A percentile compares a stretch with the other conserved stretches of the same genome.
Evolutionary conservation across 1,284 basidiomycete species (phyloP).

Genomic region (Malassezia pachydermatis): DNA sequence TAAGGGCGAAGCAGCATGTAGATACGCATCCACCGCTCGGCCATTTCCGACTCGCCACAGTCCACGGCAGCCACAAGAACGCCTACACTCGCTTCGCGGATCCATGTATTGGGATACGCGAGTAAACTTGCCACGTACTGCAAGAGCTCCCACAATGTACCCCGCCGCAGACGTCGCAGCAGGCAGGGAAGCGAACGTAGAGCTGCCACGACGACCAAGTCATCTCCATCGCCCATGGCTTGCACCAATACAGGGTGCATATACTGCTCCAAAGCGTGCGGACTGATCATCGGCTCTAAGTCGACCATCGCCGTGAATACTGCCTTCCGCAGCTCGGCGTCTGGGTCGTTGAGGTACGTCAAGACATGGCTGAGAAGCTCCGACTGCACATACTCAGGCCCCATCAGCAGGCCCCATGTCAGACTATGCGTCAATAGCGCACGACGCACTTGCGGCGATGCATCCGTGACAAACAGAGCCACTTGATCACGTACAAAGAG

Average conservation of each 20-base stretch:
- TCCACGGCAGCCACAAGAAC: constrained; percentile 75
- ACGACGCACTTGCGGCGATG: constrained; percentile 54
- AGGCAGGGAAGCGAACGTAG: constrained; percentile 72
- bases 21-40: constrained; percentile 86
- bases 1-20: constrained; percentile 82
- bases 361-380: constrained; percentile 93
- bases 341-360: constrained; percentile 90
- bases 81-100: constrained; percentile 81
- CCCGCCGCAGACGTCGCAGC: constrained; percentile 75
- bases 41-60: constrained; percentile 56
- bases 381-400: constrained; percentile 83
- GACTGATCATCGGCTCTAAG: constrained; percentile 55
- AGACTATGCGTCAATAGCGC: constrained; percentile 64
- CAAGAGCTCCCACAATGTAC: constrained; percentile 88
- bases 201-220: constrained; percentile 80
- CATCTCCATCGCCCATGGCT: constrained; percentile 73
- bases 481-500: constrained; percentile 77
- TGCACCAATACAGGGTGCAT: constrained; percentile 90
- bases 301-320: constrained; percentile 94
- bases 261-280: constrained; percentile 55
- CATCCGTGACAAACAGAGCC: constrained; percentile 58
- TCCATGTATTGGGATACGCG: constrained; percentile 94
- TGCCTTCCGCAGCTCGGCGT: constrained; percentile 73
- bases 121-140: constrained; percentile 74
- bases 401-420: constrained; percentile 81